Evolutionary conservation across 352 stramenopile species (phyloP), one percentile per base, ranked within the genome.

Genomic region (Pythium phragmiticola): DNA sequence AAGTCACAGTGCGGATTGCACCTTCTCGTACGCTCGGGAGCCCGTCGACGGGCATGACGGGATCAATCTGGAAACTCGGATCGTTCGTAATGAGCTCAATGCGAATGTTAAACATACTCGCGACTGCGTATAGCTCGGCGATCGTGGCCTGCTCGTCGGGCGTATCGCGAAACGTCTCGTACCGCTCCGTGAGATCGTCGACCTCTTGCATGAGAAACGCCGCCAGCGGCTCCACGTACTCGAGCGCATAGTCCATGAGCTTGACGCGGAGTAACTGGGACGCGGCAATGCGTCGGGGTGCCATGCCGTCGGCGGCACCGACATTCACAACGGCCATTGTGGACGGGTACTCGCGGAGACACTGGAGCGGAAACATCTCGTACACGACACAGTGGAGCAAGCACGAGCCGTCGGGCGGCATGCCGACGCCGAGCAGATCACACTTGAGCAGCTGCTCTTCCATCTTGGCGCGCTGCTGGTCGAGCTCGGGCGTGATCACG

Each of bases 61-160:
- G 79, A 60, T 94, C 84, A 65, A 94, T 94, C 69, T 85, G 70
- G 59, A 94, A 94, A 61, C 70, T 80, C 53, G 89, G 72, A 69
- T 94, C 83, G 73, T 94, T 94, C 4, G 82, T 89, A 63, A 94
- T 78, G 3, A 94, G 72, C 49, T 90, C 74, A 51, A 94, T 76
- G 67, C 89, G 80, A 46, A 94, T 70, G 69, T 92, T 87, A 53
- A 94, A 91, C 84, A 94, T 90, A 54, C 79, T 92, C 30, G 84
- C 75, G 19, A 78, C 82, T 0, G 84, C 79, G 53, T 94, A 94
- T 12, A 94, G 64, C 53, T 94, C 85, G 0, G 81, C 81, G 17
- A 84, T 90, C 42, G 85, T 94, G 6, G 85, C 82, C 59, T 94
- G 85, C 54, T 94, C 85, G 57, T 92, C 85, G 6, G 76, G 56